A percentile compares a stretch with the other conserved stretches of the same genome.
Evolutionary conservation across 2,329 filamentous ascomycete genomes (phyloP).

Genomic region (Sarocladium kiliense): DNA sequence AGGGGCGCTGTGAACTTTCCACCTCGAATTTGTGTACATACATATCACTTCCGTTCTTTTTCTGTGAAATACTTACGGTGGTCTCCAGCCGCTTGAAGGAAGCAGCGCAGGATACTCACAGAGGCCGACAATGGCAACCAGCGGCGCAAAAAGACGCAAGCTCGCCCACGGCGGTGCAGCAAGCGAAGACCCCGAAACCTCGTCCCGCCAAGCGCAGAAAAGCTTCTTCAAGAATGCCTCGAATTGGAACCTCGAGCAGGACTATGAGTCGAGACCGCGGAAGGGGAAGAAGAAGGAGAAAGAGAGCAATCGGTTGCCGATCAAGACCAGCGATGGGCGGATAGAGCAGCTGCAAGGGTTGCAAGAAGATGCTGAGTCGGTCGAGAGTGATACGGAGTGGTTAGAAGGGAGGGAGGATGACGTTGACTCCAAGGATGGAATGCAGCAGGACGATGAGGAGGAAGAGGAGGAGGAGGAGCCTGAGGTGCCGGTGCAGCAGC

Average conservation of each 20-base stretch:
- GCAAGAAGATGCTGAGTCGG: slow-evolving; percentile 54
- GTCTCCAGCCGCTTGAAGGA: neutral
- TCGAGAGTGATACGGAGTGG: slow-evolving; percentile 58
- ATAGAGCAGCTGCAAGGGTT: slow-evolving; percentile 55
- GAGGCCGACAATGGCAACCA: slow-evolving; percentile 37
- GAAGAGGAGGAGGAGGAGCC: slow-evolving; percentile 48
- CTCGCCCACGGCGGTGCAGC: slow-evolving; percentile 45
- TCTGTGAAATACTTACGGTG: neutral
- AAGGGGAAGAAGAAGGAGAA: slow-evolving; percentile 64
- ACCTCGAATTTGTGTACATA: slow-evolving; percentile 2
- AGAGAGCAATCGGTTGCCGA: slow-evolving; percentile 72
- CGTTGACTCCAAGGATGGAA: slow-evolving; percentile 40
- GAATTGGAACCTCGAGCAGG: slow-evolving; percentile 87
- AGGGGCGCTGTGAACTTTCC: neutral
- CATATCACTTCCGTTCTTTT: neutral
- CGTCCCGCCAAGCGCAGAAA: slow-evolving; percentile 43
- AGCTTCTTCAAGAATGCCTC: slow-evolving; percentile 70
- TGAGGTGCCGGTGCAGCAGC: slow-evolving; percentile 67
- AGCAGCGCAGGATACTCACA: neutral
- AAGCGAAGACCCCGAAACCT: slow-evolving; percentile 30
- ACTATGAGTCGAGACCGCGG: slow-evolving; percentile 76
- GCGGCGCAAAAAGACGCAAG: slow-evolving; percentile 52
- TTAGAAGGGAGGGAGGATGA: slow-evolving; percentile 56
- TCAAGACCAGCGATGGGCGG: slow-evolving; percentile 76
- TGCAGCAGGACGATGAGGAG: slow-evolving; percentile 31